Evolutionary conservation across 2,329 filamentous ascomycete species (phyloP), one percentile per base, ranked within the genome.

Genomic region (Aspergillus aculeatus): DNA sequence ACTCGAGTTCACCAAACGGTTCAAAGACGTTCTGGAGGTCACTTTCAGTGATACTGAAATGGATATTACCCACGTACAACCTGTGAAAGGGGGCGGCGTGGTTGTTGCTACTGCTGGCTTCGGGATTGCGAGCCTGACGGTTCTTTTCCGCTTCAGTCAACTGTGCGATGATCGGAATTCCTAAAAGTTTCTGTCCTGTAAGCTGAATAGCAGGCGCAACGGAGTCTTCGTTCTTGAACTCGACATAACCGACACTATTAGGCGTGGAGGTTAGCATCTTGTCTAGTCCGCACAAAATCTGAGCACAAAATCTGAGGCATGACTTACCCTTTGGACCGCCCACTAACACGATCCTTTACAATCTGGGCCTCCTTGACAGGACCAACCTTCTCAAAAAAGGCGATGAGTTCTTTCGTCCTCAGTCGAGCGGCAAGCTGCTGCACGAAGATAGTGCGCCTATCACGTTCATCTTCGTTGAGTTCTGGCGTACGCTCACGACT

Each of bases 81-180:
- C 96, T 91, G 80, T 99, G 95, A 82, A 98, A 98, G 24, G 95
- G 95, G 61, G 96, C 89, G 62, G 91, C 89, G 74, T 93, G 93
- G 61, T 89, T 88, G 68, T 91, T 86, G 60, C 80, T 82, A 66
- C 84, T 87, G 66, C 84, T 83, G 53, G 83, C 68, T 69, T 95
- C 90, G 55, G 90, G 86, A 65, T 86, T 94, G 68, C 94, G 92
- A 65, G 92, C 92, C 82, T 96, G 94, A 69, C 95, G 92, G 75
- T 99, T 99, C 84, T 99, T 99, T 79, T 99, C 96, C 75, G 95
- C 96, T 83, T 99, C 95, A 71, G 95, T 98, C 76, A 96, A 88
- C 80, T 98, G 94, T 57, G 94, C 96, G 72, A 99, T 99, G 76
- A 99, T 96, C 61, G 95, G 95, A 68, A 99, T 97, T 84, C 92